A percentile compares a stretch with the other conserved stretches of the same genome.
Evolutionary conservation across 2,329 filamentous ascomycete species (phyloP).

Genomic region (Paecilomyces sp.): DNA sequence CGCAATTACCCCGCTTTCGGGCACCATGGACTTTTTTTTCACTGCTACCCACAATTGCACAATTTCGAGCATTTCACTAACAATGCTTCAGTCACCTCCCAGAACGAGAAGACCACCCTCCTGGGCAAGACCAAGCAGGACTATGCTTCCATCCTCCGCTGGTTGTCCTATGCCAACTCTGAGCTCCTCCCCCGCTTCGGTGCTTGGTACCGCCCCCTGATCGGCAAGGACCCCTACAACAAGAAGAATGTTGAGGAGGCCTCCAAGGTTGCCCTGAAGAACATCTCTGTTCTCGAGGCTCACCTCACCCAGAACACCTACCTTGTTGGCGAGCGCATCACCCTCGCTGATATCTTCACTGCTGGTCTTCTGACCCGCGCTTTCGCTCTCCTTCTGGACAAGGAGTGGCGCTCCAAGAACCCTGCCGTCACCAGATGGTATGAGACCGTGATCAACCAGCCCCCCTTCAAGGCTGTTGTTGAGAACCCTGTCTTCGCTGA

Average conservation of each 20-base stretch:
- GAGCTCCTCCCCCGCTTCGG: conserved; percentile 70
- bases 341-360: conserved; percentile 87
- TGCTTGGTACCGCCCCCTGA: conserved; percentile 78
- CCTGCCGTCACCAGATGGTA: conserved; percentile 91
- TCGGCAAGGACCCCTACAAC: conserved; percentile 83
- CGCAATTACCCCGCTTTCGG: conserved; percentile 45
- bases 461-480: conserved; percentile 76
- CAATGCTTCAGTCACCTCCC: conserved; percentile 70
- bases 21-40: conserved; percentile 13
- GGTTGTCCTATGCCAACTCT: conserved; percentile 94
- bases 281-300: conserved; percentile 67
- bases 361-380: conserved; percentile 73
- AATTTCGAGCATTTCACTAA: conserved; percentile 17
- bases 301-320: conserved; percentile 91
- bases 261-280: conserved; percentile 61
- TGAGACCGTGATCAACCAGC: conserved; percentile 86
- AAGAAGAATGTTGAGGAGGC: conserved; percentile 91
- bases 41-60: conserved; percentile 6
- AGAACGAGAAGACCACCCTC: conserved; percentile 99
- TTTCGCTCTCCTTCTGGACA: conserved; percentile 92
- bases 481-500: conserved; percentile 73
- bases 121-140: conserved; percentile 99
- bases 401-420: conserved; percentile 74
- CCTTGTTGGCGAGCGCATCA: conserved; percentile 96
- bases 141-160: conserved; percentile 95